Evolutionary conservation across 169 alveolate genomes (phyloP).

Genomic region (Theileria annulata): DNA sequence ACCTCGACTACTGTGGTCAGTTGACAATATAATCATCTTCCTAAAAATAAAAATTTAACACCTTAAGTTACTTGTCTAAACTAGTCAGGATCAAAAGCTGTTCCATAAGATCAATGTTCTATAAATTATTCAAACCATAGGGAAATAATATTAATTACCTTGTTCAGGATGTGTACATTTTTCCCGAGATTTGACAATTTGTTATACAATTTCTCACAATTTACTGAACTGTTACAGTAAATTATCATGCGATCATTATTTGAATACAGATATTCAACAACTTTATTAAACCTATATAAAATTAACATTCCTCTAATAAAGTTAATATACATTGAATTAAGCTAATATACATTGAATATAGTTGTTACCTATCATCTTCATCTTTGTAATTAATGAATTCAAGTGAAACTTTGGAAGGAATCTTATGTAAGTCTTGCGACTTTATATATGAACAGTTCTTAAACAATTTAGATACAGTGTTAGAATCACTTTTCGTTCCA

Average conservation of each 20-base stretch:
- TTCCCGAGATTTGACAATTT: background rate
- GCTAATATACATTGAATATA: background rate
- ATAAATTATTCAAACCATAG: background rate
- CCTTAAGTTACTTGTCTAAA: background rate
- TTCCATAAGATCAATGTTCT: slow-evolving; percentile 13
- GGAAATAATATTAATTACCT: background rate
- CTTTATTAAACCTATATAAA: slow-evolving; percentile 2
- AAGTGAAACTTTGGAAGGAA: slow-evolving; percentile 3
- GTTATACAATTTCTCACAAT: background rate
- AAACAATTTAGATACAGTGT: background rate
- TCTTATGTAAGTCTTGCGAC: slow-evolving; percentile 2
- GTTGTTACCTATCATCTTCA: background rate
- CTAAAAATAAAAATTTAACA: slow-evolving; percentile 16
- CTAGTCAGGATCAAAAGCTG: background rate
- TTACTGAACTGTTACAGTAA: slow-evolving; percentile 10
- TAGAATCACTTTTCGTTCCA: slow-evolving; percentile 9
- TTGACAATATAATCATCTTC: slow-evolving; percentile 83
- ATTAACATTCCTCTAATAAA: too few relatives aligned
- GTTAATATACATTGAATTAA: background rate
- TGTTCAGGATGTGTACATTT: slow-evolving; percentile 4
- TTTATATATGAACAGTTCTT: background rate
- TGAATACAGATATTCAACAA: background rate
- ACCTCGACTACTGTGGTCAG: slow-evolving; percentile 97
- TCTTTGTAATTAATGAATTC: slow-evolving; percentile 28
- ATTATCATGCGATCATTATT: slow-evolving; percentile 5